Percentiles rank a stretch among this genome's conserved stretches.
phyloP scores from a whole-genome alignment of 768 basidiomycete species.

The Chalciporus sphaerocephalus region DNA sequence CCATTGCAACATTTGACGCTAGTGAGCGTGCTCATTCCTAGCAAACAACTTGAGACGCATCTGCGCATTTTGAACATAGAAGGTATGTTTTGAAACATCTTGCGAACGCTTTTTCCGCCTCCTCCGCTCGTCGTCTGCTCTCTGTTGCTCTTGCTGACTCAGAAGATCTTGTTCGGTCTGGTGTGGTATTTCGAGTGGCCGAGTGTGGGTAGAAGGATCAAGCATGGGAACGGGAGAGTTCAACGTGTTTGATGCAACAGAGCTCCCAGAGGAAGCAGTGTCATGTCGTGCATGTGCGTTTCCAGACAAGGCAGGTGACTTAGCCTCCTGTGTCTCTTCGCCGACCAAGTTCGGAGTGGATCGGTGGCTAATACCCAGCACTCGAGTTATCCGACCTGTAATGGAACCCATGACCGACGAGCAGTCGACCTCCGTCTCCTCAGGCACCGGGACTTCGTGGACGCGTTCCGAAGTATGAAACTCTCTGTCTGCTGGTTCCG shows the following conservation, averaged over 20 bases:
- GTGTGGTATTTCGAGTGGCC: conserved; percentile 42
- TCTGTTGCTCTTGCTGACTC: conserved; percentile 16
- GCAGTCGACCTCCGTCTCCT: conserved; percentile 32
- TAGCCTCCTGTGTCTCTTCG: conserved; percentile 6
- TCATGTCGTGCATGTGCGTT: conserved; percentile 12
- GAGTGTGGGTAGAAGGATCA: conserved; percentile 75
- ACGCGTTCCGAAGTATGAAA: conserved; percentile 17
- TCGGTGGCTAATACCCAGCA: conserved; percentile 36
- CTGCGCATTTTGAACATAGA: conserved; percentile 90
- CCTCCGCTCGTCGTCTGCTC: conserved; percentile 36
- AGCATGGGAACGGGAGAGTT: conserved; percentile 59
- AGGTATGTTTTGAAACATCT: conserved; percentile 88
- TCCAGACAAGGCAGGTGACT: not conserved
- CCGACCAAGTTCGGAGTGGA: conserved; percentile 11
- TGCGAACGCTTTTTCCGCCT: conserved; percentile 45
- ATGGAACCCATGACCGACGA: conserved; percentile 48
- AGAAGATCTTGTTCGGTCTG: conserved; percentile 16
- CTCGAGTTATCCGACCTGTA: conserved; percentile 41
- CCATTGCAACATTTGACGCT: conserved; percentile 97
- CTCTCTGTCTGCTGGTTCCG: conserved; percentile 27
- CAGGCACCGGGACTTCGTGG: conserved; percentile 17
- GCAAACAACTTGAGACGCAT: conserved; percentile 83
- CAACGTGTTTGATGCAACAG: conserved; percentile 36
- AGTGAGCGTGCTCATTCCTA: conserved; percentile 54
- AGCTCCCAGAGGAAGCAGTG: conserved; percentile 31